phyloP scores from a whole-genome alignment of 352 stramenopile species.

The Phytophthora nicotianae region DNA sequence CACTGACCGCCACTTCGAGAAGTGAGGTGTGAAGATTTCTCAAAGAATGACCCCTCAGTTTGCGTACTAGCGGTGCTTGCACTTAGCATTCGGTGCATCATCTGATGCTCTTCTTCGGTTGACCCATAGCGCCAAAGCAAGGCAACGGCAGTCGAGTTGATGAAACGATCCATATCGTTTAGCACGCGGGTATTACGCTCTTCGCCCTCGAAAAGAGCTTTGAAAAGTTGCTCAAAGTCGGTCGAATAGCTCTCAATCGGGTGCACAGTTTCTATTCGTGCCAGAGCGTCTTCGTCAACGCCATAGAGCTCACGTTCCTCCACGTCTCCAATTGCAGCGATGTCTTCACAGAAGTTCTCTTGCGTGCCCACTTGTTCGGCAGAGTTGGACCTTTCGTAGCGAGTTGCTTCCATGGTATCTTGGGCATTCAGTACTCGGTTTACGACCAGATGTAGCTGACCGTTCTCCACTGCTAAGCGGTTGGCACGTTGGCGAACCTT shows the following conservation, averaged over 20 bases:
- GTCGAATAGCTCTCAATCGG: slow-evolving; percentile 58
- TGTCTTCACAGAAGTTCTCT: slow-evolving; percentile 39
- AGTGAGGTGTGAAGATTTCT: slow-evolving; percentile 15
- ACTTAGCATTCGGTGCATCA: slow-evolving; percentile 66
- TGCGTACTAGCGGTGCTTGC: slow-evolving; percentile 43
- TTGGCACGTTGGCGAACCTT: slow-evolving; percentile 55
- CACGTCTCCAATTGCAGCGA: slow-evolving; percentile 34
- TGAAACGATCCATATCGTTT: slow-evolving; percentile 70
- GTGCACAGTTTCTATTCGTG: slow-evolving; percentile 44
- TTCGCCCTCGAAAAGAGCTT: slow-evolving; percentile 46
- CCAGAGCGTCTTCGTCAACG: slow-evolving; percentile 42
- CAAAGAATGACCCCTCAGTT: slow-evolving; percentile 25
- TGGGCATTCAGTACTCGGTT: slow-evolving; percentile 40
- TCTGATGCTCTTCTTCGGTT: slow-evolving; percentile 47
- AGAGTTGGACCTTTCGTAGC: slow-evolving; percentile 24
- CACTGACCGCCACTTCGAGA: slow-evolving; percentile 23
- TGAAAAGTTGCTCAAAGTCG: slow-evolving; percentile 68
- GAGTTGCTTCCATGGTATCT: slow-evolving; percentile 31
- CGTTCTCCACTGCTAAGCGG: slow-evolving; percentile 57
- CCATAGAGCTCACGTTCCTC: slow-evolving; percentile 63
- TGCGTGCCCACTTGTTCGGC: slow-evolving; percentile 11
- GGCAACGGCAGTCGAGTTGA: slow-evolving; percentile 67
- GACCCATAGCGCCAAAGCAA: slow-evolving; percentile 75
- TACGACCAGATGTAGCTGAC: slow-evolving; percentile 50
- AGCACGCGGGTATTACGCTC: slow-evolving; percentile 44